A percentile compares a stretch with the other conserved stretches of the same genome.
Evolutionary conservation across 2,329 filamentous ascomycete genomes (phyloP).

Genomic region (Periconia macrospinosa): DNA sequence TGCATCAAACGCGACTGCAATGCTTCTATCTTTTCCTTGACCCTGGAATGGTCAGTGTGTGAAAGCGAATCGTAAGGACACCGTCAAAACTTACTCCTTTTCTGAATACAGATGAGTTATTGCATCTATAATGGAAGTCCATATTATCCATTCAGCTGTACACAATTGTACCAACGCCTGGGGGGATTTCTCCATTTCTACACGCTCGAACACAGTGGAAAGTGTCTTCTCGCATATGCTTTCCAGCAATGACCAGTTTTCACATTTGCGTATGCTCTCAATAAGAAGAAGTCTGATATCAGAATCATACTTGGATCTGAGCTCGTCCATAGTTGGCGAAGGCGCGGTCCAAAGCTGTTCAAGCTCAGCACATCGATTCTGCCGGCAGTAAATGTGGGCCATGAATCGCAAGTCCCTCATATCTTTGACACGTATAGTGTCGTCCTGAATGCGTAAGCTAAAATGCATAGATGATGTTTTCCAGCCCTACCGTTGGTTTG

Average conservation of each 20-base stretch:
- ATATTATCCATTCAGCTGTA: slow-evolving; percentile 21
- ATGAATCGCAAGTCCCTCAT: slow-evolving; percentile 40
- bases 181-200: neutral
- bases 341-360: slow-evolving; percentile 26
- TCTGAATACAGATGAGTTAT: slow-evolving; percentile 3
- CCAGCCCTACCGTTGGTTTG: slow-evolving; percentile 20
- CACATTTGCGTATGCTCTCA: slow-evolving; percentile 9
- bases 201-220: slow-evolving; percentile 8
- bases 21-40: neutral
- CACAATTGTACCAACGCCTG: slow-evolving; percentile 17
- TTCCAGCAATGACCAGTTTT: slow-evolving; percentile 21
- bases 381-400: slow-evolving; percentile 31
- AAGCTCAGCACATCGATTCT: slow-evolving; percentile 25
- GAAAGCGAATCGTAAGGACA: neutral
- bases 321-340: slow-evolving; percentile 14
- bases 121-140: slow-evolving; percentile 20
- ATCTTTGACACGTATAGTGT: slow-evolving; percentile 28
- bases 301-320: slow-evolving; percentile 23
- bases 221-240: slow-evolving; percentile 17
- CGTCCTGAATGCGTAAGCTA: slow-evolving; percentile 23
- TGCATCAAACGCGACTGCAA: neutral
- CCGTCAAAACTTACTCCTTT: slow-evolving; percentile 13
- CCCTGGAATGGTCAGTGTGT: slow-evolving; percentile 1
- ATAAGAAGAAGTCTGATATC: slow-evolving; percentile 26
- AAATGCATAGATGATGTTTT: neutral